Evolutionary conservation across 1,284 basidiomycete genomes (phyloP), one percentile per base, ranked within the genome.

Genomic region (Sporisorium exsertum): DNA sequence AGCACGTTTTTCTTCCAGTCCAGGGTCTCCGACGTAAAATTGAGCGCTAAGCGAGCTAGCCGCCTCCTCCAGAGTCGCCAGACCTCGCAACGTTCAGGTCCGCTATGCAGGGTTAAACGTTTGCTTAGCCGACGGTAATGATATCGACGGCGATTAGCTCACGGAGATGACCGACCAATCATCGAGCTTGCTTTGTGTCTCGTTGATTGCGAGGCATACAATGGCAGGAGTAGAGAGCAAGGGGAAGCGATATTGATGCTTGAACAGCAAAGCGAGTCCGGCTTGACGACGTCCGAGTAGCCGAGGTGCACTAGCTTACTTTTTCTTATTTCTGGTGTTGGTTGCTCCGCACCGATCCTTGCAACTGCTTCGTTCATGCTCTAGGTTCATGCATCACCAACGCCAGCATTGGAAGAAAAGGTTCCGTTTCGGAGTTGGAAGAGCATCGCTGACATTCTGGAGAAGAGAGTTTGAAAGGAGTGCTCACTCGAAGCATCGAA

Each of bases 161-260:
- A 22, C 71, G 71, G 71, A 74, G 61, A 74, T 51, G 58, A 42
- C 66, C 65, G 71, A 69, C 61, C 60, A 69, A 69, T 68, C 71
- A 74, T 3, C n/a, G 37, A 9, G 20, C n/a, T 33, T 42, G 18
- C 58, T 45, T 43, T 58, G 24, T 2, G 35, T 15, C 43, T 47
- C 9, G 45, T 37, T 57, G 43, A 24, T 40, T 43, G 32, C 8
- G 12, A 43, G 27, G 29, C 18, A 20, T 5, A 50, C 49, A 32
- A 32, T 32, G 26, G 18, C 27, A 29, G 5, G 47, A 49, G 47
- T 5, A 29, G 13, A 27, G 7, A 47, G 24, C 27, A 29, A 49
- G 47, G 47, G 47, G 15, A 29, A 29, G 47, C 27, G 26, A 29
- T 40, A 24, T 53, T 43, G 46, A 49, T 22, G 47, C 33, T 46